These are phyloP conservation scores for Paecilomyces sp. DNA, from an alignment of 2,329 filamentous ascomycete genomes.

Conservation along the genomic window DNA sequence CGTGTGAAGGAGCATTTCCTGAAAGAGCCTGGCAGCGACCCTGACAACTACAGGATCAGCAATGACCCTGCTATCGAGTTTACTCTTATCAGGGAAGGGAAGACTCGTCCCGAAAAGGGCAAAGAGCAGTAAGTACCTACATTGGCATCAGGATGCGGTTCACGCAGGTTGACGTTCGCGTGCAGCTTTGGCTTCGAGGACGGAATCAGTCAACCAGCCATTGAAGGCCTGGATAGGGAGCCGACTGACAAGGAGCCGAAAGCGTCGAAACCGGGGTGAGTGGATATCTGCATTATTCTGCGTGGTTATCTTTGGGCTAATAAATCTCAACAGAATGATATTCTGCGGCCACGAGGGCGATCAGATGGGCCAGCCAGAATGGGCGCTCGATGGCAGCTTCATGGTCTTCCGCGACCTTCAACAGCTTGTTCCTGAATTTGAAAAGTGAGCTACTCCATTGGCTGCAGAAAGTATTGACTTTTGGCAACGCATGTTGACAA, in stretches of 20 bases:
- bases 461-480: not conserved
- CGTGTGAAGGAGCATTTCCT: too few relatives aligned
- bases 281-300: not conserved
- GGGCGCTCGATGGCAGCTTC: constrained; percentile 41
- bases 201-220: constrained; percentile 35
- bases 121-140: constrained; percentile 13
- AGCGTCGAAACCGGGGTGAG: constrained; percentile 20
- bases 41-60: not conserved
- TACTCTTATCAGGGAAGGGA: not conserved
- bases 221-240: constrained; percentile 24
- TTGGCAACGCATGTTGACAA: not conserved
- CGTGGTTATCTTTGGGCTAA: constrained; percentile 2
- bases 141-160: not conserved
- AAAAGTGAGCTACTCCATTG: constrained; percentile 13
- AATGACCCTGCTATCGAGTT: not conserved
- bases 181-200: constrained; percentile 38
- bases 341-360: constrained; percentile 33
- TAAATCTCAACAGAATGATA: constrained; percentile 23
- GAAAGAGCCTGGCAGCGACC: too few relatives aligned
- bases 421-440: constrained; percentile 40
- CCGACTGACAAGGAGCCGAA: constrained; percentile 3
- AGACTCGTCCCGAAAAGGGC: not conserved
- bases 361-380: constrained; percentile 18
- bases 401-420: constrained; percentile 38
- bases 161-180: not conserved